Conservation (phyloP, 805 yeast species). For the Teunomyces cretensis region DNA sequence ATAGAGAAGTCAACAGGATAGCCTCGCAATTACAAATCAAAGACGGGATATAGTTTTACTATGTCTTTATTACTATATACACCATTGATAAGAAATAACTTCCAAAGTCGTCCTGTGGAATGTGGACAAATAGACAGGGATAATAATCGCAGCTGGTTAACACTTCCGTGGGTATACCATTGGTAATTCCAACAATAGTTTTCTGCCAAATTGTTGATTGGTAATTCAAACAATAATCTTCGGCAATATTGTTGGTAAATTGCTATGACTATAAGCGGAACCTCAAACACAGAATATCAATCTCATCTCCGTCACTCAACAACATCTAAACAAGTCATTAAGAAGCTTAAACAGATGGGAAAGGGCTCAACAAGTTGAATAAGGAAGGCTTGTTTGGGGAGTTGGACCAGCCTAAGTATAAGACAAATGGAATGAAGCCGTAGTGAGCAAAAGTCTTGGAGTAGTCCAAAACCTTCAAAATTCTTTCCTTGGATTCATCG, state of each 20-base stretch:
- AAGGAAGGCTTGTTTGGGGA: conserved; percentile 83
- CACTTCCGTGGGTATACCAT: too few relatives aligned
- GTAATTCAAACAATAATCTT: too few relatives aligned
- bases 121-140: not conserved
- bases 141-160: too few relatives aligned
- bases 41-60: too few relatives aligned
- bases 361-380: conserved; percentile 72
- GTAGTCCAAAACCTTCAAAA: conserved; percentile 75
- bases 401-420: conserved; percentile 74
- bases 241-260: too few relatives aligned
- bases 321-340: not conserved
- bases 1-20: too few relatives aligned
- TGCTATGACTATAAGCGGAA: too few relatives aligned
- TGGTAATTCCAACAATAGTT: too few relatives aligned
- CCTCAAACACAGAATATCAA: too few relatives aligned
- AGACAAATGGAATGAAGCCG: conserved; percentile 94
- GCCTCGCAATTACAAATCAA: too few relatives aligned
- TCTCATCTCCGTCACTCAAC: not conserved
- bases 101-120: not conserved
- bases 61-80: conserved; percentile 2
- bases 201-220: too few relatives aligned
- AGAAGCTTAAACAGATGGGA: conserved; percentile 63
- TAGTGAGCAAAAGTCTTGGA: conserved; percentile 89
- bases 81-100: conserved; percentile 1
- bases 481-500: conserved; percentile 72